A percentile compares a stretch with the other conserved stretches of the same genome.
Evolutionary conservation across 2,329 filamentous ascomycete genomes (phyloP).

Genomic region (Zalaria sp.): DNA sequence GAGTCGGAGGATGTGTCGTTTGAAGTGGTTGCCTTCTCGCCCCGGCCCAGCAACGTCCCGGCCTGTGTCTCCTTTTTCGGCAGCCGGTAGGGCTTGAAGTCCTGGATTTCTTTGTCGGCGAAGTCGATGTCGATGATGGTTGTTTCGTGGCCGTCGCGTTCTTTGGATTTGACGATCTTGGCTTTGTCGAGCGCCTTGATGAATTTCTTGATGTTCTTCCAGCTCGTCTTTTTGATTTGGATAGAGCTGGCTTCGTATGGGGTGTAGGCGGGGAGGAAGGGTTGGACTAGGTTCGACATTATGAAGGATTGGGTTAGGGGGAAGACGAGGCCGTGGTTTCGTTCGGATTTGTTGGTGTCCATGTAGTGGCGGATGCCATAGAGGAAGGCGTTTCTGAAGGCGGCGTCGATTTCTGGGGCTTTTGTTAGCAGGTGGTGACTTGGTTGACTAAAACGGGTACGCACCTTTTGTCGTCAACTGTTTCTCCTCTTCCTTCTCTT

Average conservation of each 20-base stretch:
- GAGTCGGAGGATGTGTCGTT: constrained; percentile 23
- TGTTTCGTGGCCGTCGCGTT: constrained; percentile 48
- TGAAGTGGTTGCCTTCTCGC: constrained; percentile 23
- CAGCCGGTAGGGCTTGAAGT: constrained; percentile 49
- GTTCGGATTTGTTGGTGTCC: constrained; percentile 35
- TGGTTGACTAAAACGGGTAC: constrained; percentile 4
- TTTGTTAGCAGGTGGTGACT: constrained; percentile 1
- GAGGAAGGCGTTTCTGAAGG: constrained; percentile 49
- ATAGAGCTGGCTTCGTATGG: constrained; percentile 41
- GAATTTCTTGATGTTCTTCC: constrained; percentile 58
- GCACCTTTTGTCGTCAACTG: constrained; percentile 44
- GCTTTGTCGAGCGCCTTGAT: constrained; percentile 54
- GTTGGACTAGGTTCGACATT: constrained; percentile 51
- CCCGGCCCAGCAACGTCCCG: constrained; percentile 20
- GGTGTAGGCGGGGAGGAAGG: constrained; percentile 47
- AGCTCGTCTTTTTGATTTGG: constrained; percentile 56
- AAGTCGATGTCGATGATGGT: constrained; percentile 53
- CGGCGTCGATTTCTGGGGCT: constrained; percentile 49
- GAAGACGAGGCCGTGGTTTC: constrained; percentile 43
- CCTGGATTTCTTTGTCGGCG: constrained; percentile 35
- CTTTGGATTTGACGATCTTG: constrained; percentile 48
- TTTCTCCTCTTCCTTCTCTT: constrained; percentile 26
- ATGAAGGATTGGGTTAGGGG: constrained; percentile 50
- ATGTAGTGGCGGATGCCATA: constrained; percentile 49
- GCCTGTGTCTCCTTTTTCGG: constrained; percentile 39